These are phyloP conservation scores for Tolypocladium endophyticum DNA, from an alignment of 2,329 filamentous ascomycete species.

Conservation along the genomic window DNA sequence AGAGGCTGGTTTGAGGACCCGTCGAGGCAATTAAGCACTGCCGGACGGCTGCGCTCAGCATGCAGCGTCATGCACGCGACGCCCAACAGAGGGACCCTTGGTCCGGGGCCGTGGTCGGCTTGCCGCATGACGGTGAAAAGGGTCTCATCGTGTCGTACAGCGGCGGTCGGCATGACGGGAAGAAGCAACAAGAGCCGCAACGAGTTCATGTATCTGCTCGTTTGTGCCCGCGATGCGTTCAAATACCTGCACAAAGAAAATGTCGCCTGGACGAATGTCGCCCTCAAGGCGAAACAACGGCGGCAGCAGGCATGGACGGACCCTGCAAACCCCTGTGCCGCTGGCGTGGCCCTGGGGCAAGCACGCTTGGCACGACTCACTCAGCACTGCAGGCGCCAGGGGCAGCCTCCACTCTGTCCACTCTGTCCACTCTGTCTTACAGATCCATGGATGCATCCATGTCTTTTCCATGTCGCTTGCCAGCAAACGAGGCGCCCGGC, in stretches of 20 bases:
- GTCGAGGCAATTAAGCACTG: background rate
- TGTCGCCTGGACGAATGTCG: background rate
- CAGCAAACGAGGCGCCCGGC: background rate
- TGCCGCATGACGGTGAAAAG: background rate
- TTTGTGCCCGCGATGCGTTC: too few relatives aligned
- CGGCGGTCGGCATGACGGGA: background rate
- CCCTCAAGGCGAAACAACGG: background rate
- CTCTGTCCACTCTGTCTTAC: background rate
- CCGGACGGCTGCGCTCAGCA: background rate
- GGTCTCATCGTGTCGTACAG: background rate
- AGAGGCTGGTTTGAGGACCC: background rate
- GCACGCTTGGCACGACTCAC: background rate
- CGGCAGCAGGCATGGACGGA: background rate
- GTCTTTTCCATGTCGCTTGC: background rate
- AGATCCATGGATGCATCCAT: background rate
- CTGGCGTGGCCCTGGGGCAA: background rate
- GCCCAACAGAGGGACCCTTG: background rate
- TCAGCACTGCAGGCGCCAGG: background rate
- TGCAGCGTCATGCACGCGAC: background rate
- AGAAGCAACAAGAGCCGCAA: background rate
- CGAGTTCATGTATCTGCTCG: background rate
- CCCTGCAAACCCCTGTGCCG: background rate
- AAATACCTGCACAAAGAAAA: background rate
- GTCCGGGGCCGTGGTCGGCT: background rate
- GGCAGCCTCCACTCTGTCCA: background rate